Evolutionary conservation across 805 yeast species (phyloP).

Genomic region (Saccharomyces eubayanus): DNA sequence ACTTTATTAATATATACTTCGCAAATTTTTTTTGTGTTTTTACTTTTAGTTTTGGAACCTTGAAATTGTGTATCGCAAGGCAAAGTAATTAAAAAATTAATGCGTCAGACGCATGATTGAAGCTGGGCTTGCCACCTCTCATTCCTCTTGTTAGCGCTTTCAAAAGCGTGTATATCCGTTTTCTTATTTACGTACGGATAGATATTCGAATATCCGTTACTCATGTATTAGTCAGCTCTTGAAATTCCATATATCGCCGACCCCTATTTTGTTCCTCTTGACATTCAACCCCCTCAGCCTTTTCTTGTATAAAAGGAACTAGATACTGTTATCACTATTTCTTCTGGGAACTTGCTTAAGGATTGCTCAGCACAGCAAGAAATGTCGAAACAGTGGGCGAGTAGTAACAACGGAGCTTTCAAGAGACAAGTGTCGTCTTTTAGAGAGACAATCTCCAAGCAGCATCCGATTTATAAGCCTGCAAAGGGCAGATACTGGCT

Average conservation of each 20-base stretch:
- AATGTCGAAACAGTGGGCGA: constrained; percentile 27
- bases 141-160: background rate
- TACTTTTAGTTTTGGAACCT: too few species aligned
- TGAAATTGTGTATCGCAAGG: too few species aligned
- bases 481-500: constrained; percentile 79
- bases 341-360: background rate
- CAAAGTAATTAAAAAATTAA: too few species aligned
- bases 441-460: constrained; percentile 51
- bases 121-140: too few species aligned
- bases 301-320: background rate
- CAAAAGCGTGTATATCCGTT: background rate
- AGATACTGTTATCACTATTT: background rate
- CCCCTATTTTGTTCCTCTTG: background rate
- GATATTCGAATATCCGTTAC: background rate
- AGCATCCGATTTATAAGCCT: constrained; percentile 57
- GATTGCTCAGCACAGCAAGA: background rate
- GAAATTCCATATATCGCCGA: background rate
- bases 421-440: constrained; percentile 50
- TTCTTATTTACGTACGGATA: background rate
- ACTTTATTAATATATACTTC: too few species aligned
- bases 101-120: too few species aligned
- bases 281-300: too few species aligned
- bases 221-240: background rate
- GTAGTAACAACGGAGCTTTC: constrained; percentile 42
- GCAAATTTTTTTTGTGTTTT: too few species aligned